phyloP scores from a whole-genome alignment of 495 filamentous ascomycete genomes.

The Trichoderma gamsii region DNA sequence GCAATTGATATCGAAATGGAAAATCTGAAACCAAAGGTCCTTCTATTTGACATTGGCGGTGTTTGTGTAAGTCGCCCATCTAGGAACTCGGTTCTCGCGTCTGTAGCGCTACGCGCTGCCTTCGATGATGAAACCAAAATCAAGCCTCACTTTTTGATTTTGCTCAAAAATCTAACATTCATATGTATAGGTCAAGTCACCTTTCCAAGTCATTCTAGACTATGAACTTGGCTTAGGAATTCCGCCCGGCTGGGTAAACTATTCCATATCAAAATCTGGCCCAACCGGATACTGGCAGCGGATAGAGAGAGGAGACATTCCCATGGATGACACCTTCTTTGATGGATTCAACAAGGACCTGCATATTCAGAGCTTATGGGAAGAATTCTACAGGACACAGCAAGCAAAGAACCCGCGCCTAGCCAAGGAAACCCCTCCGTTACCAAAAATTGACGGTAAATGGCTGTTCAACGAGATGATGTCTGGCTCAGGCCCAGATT shows the following conservation, averaged over 20 bases:
- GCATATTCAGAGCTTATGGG: slow-evolving; percentile 59
- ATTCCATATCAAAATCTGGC: slow-evolving; percentile 68
- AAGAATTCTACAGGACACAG: slow-evolving; percentile 35
- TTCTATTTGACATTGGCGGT: slow-evolving; percentile 94
- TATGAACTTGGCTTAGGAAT: slow-evolving; percentile 73
- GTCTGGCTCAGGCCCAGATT: slow-evolving; percentile 55
- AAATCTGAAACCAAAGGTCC: slow-evolving; percentile 56
- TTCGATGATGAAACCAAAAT: neutral
- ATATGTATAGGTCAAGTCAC: slow-evolving; percentile 69
- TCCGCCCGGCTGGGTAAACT: slow-evolving; percentile 84
- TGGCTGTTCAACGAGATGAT: slow-evolving; percentile 92
- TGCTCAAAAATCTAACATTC: slow-evolving; percentile 16
- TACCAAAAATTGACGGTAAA: slow-evolving; percentile 72
- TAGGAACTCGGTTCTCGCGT: neutral
- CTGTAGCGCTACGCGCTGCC: neutral
- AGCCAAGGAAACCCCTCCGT: slow-evolving; percentile 45
- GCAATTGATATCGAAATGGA: slow-evolving; percentile 31
- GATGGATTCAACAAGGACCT: slow-evolving; percentile 69
- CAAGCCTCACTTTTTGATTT: neutral
- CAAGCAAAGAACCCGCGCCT: slow-evolving; percentile 31
- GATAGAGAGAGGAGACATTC: slow-evolving; percentile 69
- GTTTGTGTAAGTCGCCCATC: slow-evolving; percentile 69
- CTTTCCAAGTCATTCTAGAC: slow-evolving; percentile 85
- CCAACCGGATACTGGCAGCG: slow-evolving; percentile 86
- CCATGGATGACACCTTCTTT: slow-evolving; percentile 69